phyloP scores from a whole-genome alignment of 495 filamentous ascomycete genomes.

The Tuber borchii region DNA sequence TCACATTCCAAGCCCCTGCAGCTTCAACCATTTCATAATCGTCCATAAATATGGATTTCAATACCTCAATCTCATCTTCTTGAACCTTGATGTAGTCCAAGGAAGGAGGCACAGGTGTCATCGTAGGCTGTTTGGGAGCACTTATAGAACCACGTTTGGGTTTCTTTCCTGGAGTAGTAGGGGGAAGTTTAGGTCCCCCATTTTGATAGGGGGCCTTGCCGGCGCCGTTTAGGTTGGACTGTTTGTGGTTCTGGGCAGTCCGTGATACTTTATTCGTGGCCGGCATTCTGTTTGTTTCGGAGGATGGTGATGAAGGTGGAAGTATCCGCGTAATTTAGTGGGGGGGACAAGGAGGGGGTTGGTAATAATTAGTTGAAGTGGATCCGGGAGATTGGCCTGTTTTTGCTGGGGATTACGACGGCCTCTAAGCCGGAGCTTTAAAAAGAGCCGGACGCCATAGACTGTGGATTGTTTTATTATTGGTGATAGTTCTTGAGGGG shows the following conservation, averaged over 20 bases:
- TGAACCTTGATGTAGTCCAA: slow-evolving; percentile 80
- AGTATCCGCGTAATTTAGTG: slow-evolving; percentile 8
- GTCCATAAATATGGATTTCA: slow-evolving; percentile 86
- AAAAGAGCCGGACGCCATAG: slow-evolving; percentile 41
- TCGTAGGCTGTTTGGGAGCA: slow-evolving; percentile 36
- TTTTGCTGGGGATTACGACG: slow-evolving; percentile 28
- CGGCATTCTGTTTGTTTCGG: slow-evolving; percentile 26
- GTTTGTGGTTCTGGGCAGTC: slow-evolving; percentile 35
- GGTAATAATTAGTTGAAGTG: slow-evolving; percentile 10
- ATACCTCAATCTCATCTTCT: slow-evolving; percentile 75
- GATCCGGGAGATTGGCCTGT: slow-evolving; percentile 12
- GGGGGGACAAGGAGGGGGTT: slow-evolving; percentile 4
- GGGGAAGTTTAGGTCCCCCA: slow-evolving; percentile 19
- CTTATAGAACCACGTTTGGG: slow-evolving; percentile 47
- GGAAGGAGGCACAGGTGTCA: slow-evolving; percentile 40
- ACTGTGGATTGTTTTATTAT: slow-evolving; percentile 14
- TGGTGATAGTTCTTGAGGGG: slow-evolving; percentile 10
- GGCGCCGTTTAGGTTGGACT: slow-evolving; percentile 30
- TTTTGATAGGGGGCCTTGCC: slow-evolving; percentile 44
- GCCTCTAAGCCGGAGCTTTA: slow-evolving; percentile 40
- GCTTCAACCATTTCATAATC: slow-evolving; percentile 71
- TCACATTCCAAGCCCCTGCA: slow-evolving; percentile 74
- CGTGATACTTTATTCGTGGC: slow-evolving; percentile 17
- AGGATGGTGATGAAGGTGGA: slow-evolving; percentile 13
- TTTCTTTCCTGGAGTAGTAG: slow-evolving; percentile 25